These are phyloP conservation scores for Lotmaria passim DNA, from an alignment of 208 protist species.

Conservation along the genomic window DNA sequence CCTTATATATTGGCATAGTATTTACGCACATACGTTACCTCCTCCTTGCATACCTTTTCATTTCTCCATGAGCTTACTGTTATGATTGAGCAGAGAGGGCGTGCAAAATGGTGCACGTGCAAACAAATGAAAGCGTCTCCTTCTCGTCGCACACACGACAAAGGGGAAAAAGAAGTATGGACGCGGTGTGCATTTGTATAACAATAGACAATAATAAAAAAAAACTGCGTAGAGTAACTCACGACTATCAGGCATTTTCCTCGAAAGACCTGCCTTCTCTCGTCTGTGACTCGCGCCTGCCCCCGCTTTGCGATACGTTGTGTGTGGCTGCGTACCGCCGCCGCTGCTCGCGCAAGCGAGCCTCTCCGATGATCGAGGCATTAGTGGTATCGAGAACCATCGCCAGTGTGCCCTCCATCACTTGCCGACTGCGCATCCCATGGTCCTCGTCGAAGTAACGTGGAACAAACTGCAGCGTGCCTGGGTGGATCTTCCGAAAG, in stretches of 20 bases:
- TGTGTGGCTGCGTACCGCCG: slow-evolving; percentile 13
- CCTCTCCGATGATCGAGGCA: slow-evolving; percentile 37
- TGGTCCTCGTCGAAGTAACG: slow-evolving; percentile 30
- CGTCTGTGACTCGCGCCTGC: neutral
- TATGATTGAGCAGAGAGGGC: too few relatives aligned
- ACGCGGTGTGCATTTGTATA: too few relatives aligned
- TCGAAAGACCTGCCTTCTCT: neutral
- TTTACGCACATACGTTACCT: too few relatives aligned
- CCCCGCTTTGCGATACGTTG: slow-evolving; percentile 2
- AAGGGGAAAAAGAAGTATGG: too few relatives aligned
- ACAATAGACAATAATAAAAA: too few relatives aligned
- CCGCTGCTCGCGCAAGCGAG: slow-evolving; percentile 24
- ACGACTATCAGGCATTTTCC: neutral
- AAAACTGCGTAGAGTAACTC: too few relatives aligned
- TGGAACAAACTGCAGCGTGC: slow-evolving; percentile 8
- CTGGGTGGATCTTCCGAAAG: neutral
- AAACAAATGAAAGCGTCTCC: too few relatives aligned
- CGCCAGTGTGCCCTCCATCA: slow-evolving; percentile 14
- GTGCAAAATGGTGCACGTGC: too few relatives aligned
- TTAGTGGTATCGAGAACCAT: slow-evolving; percentile 43
- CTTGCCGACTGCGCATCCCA: slow-evolving; percentile 8
- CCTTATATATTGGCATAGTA: too few relatives aligned
- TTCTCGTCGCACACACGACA: too few relatives aligned
- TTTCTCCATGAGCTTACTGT: too few relatives aligned
- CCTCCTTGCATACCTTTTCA: too few relatives aligned